Evolutionary conservation across 108 stramenopile genomes (phyloP), one percentile per base, ranked within the genome.

Genomic region (Nitzschia sp.): DNA sequence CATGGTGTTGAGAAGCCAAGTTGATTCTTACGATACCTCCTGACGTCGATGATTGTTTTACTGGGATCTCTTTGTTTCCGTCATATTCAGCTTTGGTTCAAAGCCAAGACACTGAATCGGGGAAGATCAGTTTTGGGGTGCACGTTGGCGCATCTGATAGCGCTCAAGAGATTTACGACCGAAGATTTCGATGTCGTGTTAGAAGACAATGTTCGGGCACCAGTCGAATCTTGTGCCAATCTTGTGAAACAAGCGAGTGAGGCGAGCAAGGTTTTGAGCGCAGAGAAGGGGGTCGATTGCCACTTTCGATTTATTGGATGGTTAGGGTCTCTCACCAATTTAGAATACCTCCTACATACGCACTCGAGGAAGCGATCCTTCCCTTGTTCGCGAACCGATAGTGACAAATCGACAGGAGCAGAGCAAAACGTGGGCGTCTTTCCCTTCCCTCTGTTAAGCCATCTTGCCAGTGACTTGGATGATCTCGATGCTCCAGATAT

Each of bases 281-380:
- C 26, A 34, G 56, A 64, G n/a, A 31, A 60, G 31, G 73, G 56
- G 30, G 35, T 38, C 2, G 58, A 78, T 19, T 88, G 87, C 52
- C 88, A 92, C 61, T 71, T 94, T 68, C 73, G 85, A n/a, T 92
- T 87, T 64, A 79, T 77, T 58, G 94, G 94, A n/a, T 95, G 86
- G 83, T 70, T 95, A 1, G 94, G 94, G 21, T 87, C 88, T 0
- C 31, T 72, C 4, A 71, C 88, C 21, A 95, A 95, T 71, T 53
- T 95, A 9, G 45, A 80, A 32, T 95, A 88, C 84, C 35, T 95
- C 1, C 79, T 87, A 45, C 25, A 78, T 0, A 74, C 70, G 1
- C 92, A 94, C 47, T 56, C 78, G 2, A 82, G 80, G 23, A 77
- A 84, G 45, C 72, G 76, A 63, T 60, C 58, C 44, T 54, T 66